These are phyloP conservation scores for Calonectria henricotiae DNA, from an alignment of 2,329 filamentous ascomycete genomes.

Conservation along the genomic window DNA sequence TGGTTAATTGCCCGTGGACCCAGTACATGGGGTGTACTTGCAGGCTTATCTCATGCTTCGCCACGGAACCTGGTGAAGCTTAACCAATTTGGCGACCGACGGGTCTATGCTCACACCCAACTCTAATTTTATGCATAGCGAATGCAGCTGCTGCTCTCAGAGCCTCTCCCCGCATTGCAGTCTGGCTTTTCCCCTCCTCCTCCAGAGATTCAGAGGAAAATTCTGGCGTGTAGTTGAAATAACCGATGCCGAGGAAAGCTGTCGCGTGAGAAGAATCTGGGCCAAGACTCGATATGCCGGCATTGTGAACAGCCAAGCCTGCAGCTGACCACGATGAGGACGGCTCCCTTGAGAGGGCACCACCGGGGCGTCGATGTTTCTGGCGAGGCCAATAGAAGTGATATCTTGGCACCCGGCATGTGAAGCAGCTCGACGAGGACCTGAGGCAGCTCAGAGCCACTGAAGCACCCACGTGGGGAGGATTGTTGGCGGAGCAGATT, in stretches of 20 bases:
- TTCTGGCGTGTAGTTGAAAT: neutral
- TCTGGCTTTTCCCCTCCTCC: neutral
- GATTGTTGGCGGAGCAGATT: conserved; percentile 3
- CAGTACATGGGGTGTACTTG: conserved; percentile 21
- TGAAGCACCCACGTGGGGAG: conserved; percentile 22
- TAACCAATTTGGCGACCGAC: conserved; percentile 31
- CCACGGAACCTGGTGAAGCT: conserved; percentile 8
- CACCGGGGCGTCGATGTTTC: too few relatives aligned
- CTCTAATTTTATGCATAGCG: conserved; percentile 35
- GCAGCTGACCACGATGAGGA: neutral
- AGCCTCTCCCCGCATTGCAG: too few relatives aligned
- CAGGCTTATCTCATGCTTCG: conserved; percentile 32
- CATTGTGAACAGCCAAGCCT: conserved; percentile 1
- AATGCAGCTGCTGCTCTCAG: neutral
- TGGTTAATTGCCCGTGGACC: conserved; percentile 3
- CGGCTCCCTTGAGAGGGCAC: neutral
- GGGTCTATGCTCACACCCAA: conserved; percentile 8
- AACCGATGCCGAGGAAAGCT: neutral
- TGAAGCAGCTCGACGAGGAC: conserved; percentile 1
- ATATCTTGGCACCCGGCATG: conserved; percentile 24
- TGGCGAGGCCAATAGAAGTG: neutral
- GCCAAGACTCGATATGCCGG: conserved; percentile 12
- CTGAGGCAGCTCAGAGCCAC: neutral
- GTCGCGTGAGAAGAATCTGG: neutral
- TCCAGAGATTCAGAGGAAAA: too few relatives aligned